Percentiles rank a stretch among this genome's conserved stretches.
Evolutionary conservation across 148 eudicot species (phyloP).

Genomic region (Arctostaphylos glauca): DNA sequence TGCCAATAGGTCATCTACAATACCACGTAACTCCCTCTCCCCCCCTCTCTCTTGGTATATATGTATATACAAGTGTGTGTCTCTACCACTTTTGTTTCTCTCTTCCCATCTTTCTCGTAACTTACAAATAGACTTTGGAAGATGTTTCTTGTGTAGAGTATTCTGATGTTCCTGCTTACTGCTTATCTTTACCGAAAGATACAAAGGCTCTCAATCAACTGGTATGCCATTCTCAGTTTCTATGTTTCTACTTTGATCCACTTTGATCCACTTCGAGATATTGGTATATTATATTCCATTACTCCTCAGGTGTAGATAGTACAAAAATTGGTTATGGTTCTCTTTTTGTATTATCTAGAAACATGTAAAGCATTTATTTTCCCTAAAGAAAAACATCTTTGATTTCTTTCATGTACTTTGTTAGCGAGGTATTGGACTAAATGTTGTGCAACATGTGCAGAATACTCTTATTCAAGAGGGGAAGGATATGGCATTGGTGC

Average conservation of each 20-base stretch:
- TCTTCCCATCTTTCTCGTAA: not conserved
- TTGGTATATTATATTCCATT: not conserved
- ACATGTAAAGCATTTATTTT: constrained; percentile 7
- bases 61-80: not conserved
- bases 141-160: constrained; percentile 52
- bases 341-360: not conserved
- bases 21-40: not conserved
- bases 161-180: constrained; percentile 92
- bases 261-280: not conserved
- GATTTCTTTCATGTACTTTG: not conserved
- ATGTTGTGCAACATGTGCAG: constrained; percentile 41
- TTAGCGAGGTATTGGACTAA: not conserved
- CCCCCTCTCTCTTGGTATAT: not conserved
- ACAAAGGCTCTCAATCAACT: constrained; percentile 96
- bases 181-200: constrained; percentile 90
- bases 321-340: constrained; percentile 2
- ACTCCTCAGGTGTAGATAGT: not conserved
- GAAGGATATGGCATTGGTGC: constrained; percentile 89
- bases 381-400: not conserved
- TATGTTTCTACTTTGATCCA: constrained; percentile 5
- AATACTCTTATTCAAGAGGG: constrained; percentile 81
- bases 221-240: constrained; percentile 40
- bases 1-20: not conserved
- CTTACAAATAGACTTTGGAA: not conserved
- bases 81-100: not conserved